Conservation (phyloP, 2,329 filamentous ascomycete species). For the Mycosphaerella sp. region DNA sequence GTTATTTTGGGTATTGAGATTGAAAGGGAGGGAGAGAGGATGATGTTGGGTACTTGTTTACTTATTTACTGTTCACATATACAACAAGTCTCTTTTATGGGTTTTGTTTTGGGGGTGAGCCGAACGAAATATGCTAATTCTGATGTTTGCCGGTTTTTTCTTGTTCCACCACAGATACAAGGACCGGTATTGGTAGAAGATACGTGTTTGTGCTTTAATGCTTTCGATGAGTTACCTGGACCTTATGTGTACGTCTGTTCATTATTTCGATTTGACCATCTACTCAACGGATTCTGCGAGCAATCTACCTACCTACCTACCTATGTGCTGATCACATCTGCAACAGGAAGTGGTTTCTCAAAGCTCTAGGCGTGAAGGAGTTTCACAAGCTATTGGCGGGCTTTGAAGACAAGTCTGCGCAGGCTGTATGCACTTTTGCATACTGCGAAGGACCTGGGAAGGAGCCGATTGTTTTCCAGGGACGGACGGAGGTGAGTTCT, state of each 20-base stretch:
- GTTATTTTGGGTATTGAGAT: no score
- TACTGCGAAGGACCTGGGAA: slow-evolving; percentile 80
- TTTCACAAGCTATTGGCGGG: slow-evolving; percentile 85
- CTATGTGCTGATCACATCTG: background rate
- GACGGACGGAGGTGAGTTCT: slow-evolving; percentile 64
- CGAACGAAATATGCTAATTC: background rate
- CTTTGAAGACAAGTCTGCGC: slow-evolving; percentile 83
- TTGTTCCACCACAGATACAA: slow-evolving; percentile 40
- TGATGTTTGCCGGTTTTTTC: background rate
- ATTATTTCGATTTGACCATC: background rate
- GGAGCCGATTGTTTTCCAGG: slow-evolving; percentile 84
- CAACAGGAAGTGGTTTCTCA: slow-evolving; percentile 85
- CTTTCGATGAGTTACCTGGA: slow-evolving; percentile 82
- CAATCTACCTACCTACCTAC: background rate
- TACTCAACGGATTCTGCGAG: background rate
- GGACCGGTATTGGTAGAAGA: slow-evolving; percentile 94
- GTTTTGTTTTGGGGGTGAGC: background rate
- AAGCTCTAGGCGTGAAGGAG: slow-evolving; percentile 71
- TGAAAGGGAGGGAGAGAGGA: slow-evolving; percentile 40
- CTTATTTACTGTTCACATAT: no score
- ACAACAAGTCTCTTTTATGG: no score
- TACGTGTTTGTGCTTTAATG: slow-evolving; percentile 88
- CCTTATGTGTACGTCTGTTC: slow-evolving; percentile 73
- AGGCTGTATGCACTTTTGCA: slow-evolving; percentile 93
- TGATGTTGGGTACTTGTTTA: background rate